Conservation (phyloP, 768 basidiomycete species). For the Collybiopsis luxurians region DNA sequence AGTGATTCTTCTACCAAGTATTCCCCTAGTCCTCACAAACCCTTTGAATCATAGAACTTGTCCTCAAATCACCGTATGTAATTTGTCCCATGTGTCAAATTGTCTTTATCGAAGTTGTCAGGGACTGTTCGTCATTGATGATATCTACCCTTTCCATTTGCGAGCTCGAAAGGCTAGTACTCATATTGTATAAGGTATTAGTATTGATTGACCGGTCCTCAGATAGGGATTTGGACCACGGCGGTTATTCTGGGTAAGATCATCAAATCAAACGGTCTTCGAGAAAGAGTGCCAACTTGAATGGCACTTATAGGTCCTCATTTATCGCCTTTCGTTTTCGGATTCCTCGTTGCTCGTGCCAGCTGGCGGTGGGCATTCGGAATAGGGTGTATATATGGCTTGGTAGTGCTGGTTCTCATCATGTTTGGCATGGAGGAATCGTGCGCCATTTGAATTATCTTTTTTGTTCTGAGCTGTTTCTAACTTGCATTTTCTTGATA, state of each 20-base stretch:
- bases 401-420: constrained; percentile 55
- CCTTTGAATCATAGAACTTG: constrained; percentile 34
- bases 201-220: not conserved
- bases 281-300: too few species aligned
- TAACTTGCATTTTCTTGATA: constrained; percentile 15
- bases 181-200: too few species aligned
- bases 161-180: constrained; percentile 59
- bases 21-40: not conserved
- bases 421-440: constrained; percentile 64
- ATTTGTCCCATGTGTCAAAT: not conserved
- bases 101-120: constrained; percentile 13
- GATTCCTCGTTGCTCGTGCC: constrained; percentile 60
- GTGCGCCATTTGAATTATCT: constrained; percentile 30
- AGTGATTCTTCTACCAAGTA: not conserved
- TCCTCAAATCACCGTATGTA: constrained; percentile 57
- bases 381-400: constrained; percentile 57
- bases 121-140: constrained; percentile 60
- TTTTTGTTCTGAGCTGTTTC: not conserved
- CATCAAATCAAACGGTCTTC: too few species aligned
- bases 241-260: constrained; percentile 48
- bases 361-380: constrained; percentile 68
- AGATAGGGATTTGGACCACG: constrained; percentile 73
- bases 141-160: constrained; percentile 66
- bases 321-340: constrained; percentile 62
- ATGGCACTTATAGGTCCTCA: constrained; percentile 40